Evolutionary conservation across 305 asterid species (phyloP).

Genomic region (Rubia tinctorum): DNA sequence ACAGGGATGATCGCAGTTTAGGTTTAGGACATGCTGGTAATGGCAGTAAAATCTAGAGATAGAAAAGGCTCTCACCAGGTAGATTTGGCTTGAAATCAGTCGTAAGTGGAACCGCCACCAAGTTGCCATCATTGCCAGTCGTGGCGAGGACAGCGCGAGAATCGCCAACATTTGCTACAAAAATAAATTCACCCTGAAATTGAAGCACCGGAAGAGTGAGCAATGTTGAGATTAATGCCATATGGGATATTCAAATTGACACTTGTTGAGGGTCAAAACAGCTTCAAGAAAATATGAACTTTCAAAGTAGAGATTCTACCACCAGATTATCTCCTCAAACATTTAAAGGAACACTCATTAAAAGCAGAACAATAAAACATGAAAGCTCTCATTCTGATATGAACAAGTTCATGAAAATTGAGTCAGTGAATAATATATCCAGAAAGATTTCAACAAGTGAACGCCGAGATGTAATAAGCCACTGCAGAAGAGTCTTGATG

Average conservation of each 20-base stretch:
- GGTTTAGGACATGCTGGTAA: neutral
- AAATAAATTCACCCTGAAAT: conserved; percentile 63
- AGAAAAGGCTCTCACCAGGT: conserved; percentile 55
- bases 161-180: conserved; percentile 84
- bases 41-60: neutral
- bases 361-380: neutral
- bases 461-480: neutral
- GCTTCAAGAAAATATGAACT: neutral
- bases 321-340: neutral
- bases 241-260: too few species aligned
- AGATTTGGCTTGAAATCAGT: conserved; percentile 89
- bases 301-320: neutral
- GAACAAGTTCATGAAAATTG: neutral
- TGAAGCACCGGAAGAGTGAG: conserved; percentile 11
- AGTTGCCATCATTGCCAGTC: conserved; percentile 51
- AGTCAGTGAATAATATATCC: neutral
- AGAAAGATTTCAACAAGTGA: neutral
- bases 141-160: conserved; percentile 93
- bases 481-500: neutral
- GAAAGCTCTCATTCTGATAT: neutral
- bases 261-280: neutral
- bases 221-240: neutral
- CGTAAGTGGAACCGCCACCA: conserved; percentile 77
- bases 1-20: neutral
- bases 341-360: neutral